Evolutionary conservation across 495 filamentous ascomycete genomes (phyloP).

Genomic region (Tuber magnatum): DNA sequence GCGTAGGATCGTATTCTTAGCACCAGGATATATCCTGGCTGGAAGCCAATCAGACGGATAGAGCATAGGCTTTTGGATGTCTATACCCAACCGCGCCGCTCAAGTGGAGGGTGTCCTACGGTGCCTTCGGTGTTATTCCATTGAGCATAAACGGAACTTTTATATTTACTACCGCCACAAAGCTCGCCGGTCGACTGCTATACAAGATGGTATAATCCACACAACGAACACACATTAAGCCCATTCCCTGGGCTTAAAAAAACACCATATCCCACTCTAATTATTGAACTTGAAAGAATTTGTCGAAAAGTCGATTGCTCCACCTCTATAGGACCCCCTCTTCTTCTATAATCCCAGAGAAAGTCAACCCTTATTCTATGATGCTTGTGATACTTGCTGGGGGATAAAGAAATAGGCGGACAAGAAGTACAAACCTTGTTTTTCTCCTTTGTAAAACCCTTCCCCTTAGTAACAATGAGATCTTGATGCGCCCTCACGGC

Average conservation of each 20-base stretch:
- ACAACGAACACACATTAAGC: background rate
- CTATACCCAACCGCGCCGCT: background rate
- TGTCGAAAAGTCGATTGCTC: conserved; percentile 69
- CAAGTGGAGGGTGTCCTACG: background rate
- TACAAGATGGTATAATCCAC: background rate
- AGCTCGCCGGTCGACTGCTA: background rate
- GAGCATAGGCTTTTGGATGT: background rate
- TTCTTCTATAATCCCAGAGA: conserved; percentile 50
- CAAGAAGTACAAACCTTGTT: conserved; percentile 66
- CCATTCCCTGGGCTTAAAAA: background rate
- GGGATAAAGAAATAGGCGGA: background rate
- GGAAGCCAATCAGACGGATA: background rate
- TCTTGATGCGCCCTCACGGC: conserved; percentile 80
- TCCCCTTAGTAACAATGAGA: conserved; percentile 82
- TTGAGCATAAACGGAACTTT: background rate
- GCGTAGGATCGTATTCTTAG: background rate
- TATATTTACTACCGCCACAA: background rate
- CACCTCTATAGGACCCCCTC: conserved; percentile 78
- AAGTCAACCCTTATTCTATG: conserved; percentile 11
- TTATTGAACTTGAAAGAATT: conserved; percentile 84
- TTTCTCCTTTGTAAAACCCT: conserved; percentile 99
- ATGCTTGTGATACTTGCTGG: conserved; percentile 20
- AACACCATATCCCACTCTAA: conserved; percentile 42
- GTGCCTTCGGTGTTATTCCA: background rate
- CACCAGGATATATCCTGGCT: background rate